A percentile compares a stretch with the other conserved stretches of the same genome.
phyloP scores from a whole-genome alignment of 2,329 filamentous ascomycete genomes.

The Talaromyces piceae region DNA sequence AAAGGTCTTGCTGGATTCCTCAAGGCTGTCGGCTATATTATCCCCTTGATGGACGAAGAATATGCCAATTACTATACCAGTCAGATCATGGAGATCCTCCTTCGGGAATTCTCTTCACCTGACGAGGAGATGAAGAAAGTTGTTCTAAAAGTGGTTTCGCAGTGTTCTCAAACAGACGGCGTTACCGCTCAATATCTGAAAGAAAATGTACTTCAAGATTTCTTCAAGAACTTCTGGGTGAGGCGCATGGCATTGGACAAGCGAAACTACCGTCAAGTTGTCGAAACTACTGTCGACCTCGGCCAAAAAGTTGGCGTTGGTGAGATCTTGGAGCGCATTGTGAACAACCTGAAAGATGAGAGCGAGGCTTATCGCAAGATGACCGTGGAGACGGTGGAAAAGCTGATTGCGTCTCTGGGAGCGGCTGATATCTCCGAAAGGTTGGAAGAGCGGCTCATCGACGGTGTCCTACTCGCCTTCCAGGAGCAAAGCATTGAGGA shows the following conservation, averaged over 20 bases:
- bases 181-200: conserved; percentile 93
- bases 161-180: conserved; percentile 89
- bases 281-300: conserved; percentile 94
- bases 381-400: conserved; percentile 97
- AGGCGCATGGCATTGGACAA: conserved; percentile 94
- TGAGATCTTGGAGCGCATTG: conserved; percentile 88
- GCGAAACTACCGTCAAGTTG: conserved; percentile 94
- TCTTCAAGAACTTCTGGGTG: conserved; percentile 99
- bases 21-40: conserved; percentile 96
- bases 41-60: conserved; percentile 98
- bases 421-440: conserved; percentile 90
- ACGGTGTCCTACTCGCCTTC: conserved; percentile 92
- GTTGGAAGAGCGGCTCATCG: conserved; percentile 86
- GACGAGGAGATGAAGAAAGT: conserved; percentile 99
- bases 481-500: conserved; percentile 98
- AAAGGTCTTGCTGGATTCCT: conserved; percentile 94
- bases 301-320: conserved; percentile 96
- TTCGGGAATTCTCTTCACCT: conserved; percentile 91
- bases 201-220: conserved; percentile 88
- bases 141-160: conserved; percentile 91
- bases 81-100: conserved; percentile 97
- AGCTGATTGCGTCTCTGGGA: conserved; percentile 85
- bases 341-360: conserved; percentile 94
- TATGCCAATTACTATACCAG: conserved; percentile 98
- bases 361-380: conserved; percentile 98